Evolutionary conservation across 2,329 filamentous ascomycete genomes (phyloP).

Genomic region (Meredithiella fracta): DNA sequence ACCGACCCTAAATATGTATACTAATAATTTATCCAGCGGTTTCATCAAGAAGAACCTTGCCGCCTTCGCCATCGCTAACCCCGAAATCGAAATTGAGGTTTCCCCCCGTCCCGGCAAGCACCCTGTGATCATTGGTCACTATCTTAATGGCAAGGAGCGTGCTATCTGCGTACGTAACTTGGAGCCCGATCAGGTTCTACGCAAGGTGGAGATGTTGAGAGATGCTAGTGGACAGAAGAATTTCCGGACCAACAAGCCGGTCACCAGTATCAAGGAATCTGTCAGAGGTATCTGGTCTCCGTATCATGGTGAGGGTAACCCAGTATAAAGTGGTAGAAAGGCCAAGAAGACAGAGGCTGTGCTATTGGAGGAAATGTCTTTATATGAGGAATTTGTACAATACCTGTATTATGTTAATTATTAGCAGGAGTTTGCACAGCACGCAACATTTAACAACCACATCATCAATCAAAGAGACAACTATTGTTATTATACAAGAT

Average conservation of each 20-base stretch:
- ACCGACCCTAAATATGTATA: not conserved
- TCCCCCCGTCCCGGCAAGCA: conserved; percentile 82
- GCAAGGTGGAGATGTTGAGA: conserved; percentile 60
- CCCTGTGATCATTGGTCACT: conserved; percentile 75
- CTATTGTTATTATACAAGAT: not conserved
- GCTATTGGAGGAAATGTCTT: not conserved
- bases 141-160: conserved; percentile 79
- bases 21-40: conserved; percentile 31
- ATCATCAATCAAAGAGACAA: not conserved
- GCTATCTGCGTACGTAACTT: conserved; percentile 80
- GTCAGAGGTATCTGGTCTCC: conserved; percentile 57
- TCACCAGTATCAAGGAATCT: conserved; percentile 46
- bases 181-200: conserved; percentile 59
- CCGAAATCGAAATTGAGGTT: conserved; percentile 78
- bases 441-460: not conserved
- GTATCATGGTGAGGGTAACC: conserved; percentile 44
- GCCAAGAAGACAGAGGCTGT: not conserved
- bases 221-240: conserved; percentile 63
- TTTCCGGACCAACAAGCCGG: conserved; percentile 44
- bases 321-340: conserved; percentile 26
- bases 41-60: conserved; percentile 68
- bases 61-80: conserved; percentile 64
- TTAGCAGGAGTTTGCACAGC: not conserved
- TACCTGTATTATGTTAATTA: conserved; percentile 13
- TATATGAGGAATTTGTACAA: conserved; percentile 8